These are phyloP conservation scores for Acer saccharum DNA, from an alignment of 345 rosid genomes.

Conservation along the genomic window DNA sequence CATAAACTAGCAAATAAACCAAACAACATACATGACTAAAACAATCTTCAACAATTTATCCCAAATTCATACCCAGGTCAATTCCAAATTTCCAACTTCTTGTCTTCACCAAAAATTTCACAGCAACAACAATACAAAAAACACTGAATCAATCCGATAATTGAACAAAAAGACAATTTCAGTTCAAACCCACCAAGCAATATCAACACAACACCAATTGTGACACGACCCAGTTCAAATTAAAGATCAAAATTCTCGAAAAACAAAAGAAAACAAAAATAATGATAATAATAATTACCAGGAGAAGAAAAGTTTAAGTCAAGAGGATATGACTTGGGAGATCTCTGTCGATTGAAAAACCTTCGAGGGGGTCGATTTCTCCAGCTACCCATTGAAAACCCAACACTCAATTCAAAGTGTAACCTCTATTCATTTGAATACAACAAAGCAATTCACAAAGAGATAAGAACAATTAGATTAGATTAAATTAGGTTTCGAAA, in stretches of 20 bases:
- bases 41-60: background rate
- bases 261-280: background rate
- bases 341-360: slow-evolving; percentile 17
- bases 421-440: background rate
- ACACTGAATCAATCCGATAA: background rate
- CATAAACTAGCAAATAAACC: background rate
- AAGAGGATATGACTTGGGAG: slow-evolving; percentile 10
- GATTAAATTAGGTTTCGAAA: background rate
- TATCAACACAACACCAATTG: background rate
- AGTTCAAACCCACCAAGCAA: slow-evolving; percentile 1
- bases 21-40: background rate
- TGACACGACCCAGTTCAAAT: background rate
- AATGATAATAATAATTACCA: slow-evolving; percentile 6
- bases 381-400: slow-evolving; percentile 37
- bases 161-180: background rate
- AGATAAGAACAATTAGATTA: no score
- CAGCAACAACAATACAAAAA: background rate
- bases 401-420: background rate
- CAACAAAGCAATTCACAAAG: background rate
- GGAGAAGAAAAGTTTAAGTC: slow-evolving; percentile 22
- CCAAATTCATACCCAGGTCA: background rate
- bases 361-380: slow-evolving; percentile 26
- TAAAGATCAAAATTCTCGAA: background rate
- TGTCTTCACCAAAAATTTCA: background rate
- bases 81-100: background rate